Evolutionary conservation across 768 basidiomycete genomes (phyloP), one percentile per base, ranked within the genome.

Genomic region (Tricholoma terreum): DNA sequence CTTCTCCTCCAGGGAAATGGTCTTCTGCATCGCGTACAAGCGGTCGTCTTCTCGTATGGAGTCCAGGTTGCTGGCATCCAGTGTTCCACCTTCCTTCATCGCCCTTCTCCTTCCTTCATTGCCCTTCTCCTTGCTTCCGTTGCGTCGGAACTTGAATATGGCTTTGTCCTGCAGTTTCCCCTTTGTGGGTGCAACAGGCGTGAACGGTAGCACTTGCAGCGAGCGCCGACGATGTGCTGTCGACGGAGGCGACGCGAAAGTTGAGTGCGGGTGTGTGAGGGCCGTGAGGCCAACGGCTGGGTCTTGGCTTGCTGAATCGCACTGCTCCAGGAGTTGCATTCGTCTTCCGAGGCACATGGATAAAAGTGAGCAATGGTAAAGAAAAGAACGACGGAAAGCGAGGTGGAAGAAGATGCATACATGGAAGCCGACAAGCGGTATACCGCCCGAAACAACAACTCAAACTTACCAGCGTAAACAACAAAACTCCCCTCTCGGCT

Each of bases 21-120:
- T 40, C 81, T 74, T 5, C 84, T 84, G 65, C 94, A 97, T 9
- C 89, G 78, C 92, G 93, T 94, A 67, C 94, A 97, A 19, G 80
- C 77, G 54, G 82, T 81, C n/a, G 90, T 87, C 69, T 82, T 90
- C 58, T 84, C 82, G 66, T 97, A 92, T 0, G 94, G 92, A 31
- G 95, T 86, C 94, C 94, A 97, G 24, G 96, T 83, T 0, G 94
- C 89, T 4, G 94, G 94, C 1, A 93, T 84, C 76, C 93, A 96
- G 69, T 90, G 84, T 45, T 90, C 89, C 54, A 89, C 87, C 65
- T 75, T 80, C 10, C 75, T 53, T 52, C 24, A 38, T 58, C 60
- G 43, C 55, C 46, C 33, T 46, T 49, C 34, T 59, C 59, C 55
- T n/a, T n/a, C n/a, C n/a, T n/a, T n/a, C n/a, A n/a, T 68, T 69